Conservation (phyloP, 352 stramenopile species). For the Pelagophyceae sp. region DNA sequence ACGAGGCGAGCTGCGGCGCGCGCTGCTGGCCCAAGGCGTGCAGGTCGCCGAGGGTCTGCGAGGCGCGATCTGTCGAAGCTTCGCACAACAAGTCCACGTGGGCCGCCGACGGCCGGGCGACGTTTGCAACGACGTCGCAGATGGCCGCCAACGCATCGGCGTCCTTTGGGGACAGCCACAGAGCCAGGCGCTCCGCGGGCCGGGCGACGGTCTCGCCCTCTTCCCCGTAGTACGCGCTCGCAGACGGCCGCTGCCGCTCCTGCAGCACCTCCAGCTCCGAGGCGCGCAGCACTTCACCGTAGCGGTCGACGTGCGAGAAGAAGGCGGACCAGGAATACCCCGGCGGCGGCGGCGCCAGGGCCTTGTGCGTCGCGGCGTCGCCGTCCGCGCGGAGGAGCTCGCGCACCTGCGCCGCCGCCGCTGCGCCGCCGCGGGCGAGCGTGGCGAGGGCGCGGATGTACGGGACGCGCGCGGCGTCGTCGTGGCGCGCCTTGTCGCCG, state of each 20-base stretch:
- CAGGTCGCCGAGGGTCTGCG: not conserved
- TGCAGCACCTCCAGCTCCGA: not conserved
- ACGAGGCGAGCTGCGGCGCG: not conserved
- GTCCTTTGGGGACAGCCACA: not conserved
- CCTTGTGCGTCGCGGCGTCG: not conserved
- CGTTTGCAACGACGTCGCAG: not conserved
- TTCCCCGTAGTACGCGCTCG: no score
- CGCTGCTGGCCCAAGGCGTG: not conserved
- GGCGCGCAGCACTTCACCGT: not conserved
- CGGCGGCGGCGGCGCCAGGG: not conserved
- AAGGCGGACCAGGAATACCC: not conserved
- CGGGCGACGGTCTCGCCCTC: no score
- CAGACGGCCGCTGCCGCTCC: no score
- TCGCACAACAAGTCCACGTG: not conserved
- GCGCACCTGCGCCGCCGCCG: not conserved
- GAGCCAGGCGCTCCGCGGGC: not conserved
- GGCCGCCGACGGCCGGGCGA: not conserved
- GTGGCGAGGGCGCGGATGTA: not conserved
- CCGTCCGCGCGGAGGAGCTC: not conserved
- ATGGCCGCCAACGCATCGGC: not conserved
- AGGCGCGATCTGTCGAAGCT: no score
- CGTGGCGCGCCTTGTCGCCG: not conserved
- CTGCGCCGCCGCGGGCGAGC: not conserved
- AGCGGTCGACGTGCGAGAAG: not conserved
- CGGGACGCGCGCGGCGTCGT: not conserved